A percentile compares a stretch with the other conserved stretches of the same genome.
phyloP scores from a whole-genome alignment of 768 basidiomycete species.

The Lactarius trivialis region DNA sequence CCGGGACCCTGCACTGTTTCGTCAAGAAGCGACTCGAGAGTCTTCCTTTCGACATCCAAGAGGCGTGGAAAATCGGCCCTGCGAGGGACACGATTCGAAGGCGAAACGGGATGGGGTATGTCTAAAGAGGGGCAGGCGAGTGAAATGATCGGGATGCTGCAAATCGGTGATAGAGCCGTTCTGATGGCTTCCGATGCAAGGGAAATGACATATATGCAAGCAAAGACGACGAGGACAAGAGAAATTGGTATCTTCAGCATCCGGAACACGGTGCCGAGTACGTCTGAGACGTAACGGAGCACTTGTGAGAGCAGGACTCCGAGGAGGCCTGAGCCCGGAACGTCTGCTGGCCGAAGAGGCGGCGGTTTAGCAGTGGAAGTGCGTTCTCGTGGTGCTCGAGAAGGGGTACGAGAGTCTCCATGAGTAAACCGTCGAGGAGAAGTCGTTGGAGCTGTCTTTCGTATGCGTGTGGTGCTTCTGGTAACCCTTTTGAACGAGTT shows the following conservation, averaged over 20 bases:
- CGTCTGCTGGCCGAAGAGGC: background rate
- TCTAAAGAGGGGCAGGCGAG: constrained; percentile 33
- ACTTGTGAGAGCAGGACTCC: background rate
- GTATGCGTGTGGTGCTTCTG: background rate
- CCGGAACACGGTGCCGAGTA: constrained; percentile 41
- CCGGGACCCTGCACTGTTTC: constrained; percentile 52
- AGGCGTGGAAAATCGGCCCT: constrained; percentile 60
- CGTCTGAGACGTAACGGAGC: constrained; percentile 39
- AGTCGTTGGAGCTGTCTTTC: background rate
- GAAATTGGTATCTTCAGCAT: constrained; percentile 53
- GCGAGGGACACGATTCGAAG: constrained; percentile 25
- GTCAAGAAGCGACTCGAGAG: constrained; percentile 57
- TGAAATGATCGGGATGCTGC: constrained; percentile 55
- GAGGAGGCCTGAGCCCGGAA: background rate
- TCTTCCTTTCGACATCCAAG: constrained; percentile 51
- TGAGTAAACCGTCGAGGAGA: background rate
- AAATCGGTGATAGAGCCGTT: constrained; percentile 50
- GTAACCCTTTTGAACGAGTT: background rate
- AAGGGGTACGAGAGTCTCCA: background rate
- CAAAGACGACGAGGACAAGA: constrained; percentile 44
- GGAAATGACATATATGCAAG: constrained; percentile 42
- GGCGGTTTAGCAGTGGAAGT: background rate
- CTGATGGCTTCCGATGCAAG: constrained; percentile 39
- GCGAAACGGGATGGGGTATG: constrained; percentile 8
- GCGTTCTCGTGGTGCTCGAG: constrained; percentile 5